Base-by-base conservation (phyloP, 805 yeast species). In the Tetrapisispora phaffii region DNA sequence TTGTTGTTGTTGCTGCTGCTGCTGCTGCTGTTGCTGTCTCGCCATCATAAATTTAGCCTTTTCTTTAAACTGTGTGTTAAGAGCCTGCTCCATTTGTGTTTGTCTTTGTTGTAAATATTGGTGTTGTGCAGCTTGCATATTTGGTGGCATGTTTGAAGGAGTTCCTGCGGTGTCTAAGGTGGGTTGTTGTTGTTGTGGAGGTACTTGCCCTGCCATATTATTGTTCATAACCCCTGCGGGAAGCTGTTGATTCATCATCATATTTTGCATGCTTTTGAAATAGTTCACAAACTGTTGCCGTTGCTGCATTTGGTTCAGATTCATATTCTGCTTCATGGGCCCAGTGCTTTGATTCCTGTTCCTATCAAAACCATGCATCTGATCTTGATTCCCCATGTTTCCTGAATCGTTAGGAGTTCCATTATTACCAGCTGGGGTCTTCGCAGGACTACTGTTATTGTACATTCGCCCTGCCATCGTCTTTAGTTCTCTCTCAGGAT, bases 231-330 rank as follows among this genome's bases (percentile, higher is more conserved):
- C 26, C 4, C 15, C 19, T 16, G 34, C 26, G 3, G 36, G 33
- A 10, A 36, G 32, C 19, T 42, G 45, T 8, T 39, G 41, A 13
- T 42, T 42, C 45, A 42, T 42, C 45, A 36, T 36, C 29, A 37
- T 23, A 15, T 42, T 31, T 13, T 42, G 45, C 37, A 42, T 42
- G 17, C 32, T 42, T 16, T 42, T 39, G 20, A 35, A 42, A 22
- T 24, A 37, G 12, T 34, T 29, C 3, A 38, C 39, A 31, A 42
- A 42, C 33, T 42, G 45, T 21, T 36, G 41, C 24, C 29, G 44
- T 28, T 42, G 45, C 23, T 36, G 45, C 32, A 26, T 34, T 17
- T 34, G 44, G 7, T 21, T 31, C 21, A 31, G 17, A n/a, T 34
- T 34, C 39, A 21, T 15, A 12, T 33, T 28, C 24, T 40, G 43